Evolutionary conservation across 2,329 filamentous ascomycete genomes (phyloP), one percentile per base, ranked within the genome.

Genomic region (Paraphoma chrysanthemicola): DNA sequence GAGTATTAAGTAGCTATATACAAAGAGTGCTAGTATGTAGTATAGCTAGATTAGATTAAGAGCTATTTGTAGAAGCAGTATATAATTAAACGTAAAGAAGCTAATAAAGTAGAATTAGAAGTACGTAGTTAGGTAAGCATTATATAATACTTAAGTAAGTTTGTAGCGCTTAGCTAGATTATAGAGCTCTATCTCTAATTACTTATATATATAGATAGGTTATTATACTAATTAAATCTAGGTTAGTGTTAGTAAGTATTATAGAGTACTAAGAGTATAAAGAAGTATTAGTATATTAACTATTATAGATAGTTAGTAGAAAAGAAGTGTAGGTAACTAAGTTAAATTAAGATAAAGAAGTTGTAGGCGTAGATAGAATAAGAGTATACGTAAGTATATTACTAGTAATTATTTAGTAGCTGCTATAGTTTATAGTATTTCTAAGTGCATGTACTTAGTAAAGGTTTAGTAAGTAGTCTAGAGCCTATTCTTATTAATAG

Each of bases 341-440:
- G 43, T 17, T 16, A 18, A n/a, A 46, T 46, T 14, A 38, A 39
- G 29, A 31, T 36, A 31, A 45, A 45, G 43, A 41, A 31, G 10
- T 23, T 54, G 18, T 16, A 50, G 38, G 39, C 30, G 14, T 17
- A 44, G 46, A 44, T 54, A 8, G 44, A 44, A 16, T 12, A 47
- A 17, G 30, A 30, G 12, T 54, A 39, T 17, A 45, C 23, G 44
- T 30, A 28, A 6, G 39, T 54, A 29, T 39, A 54, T 44, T 54
- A 29, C 52, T 16, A 54, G 51, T 39, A 29, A 49, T 28, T 54
- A 4, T 54, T 54, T 29, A 12, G 46, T 29, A 54, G 51, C 41
- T n/a, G 39, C 11, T 17, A 56, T 16, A 14, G 48, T 14, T 53
- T 17, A 29, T 29, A 56, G 49, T 56, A 56, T 31, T 56, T 56